Evolutionary conservation across 768 basidiomycete species (phyloP), one percentile per base, ranked within the genome.

Genomic region (Suillus americanus): DNA sequence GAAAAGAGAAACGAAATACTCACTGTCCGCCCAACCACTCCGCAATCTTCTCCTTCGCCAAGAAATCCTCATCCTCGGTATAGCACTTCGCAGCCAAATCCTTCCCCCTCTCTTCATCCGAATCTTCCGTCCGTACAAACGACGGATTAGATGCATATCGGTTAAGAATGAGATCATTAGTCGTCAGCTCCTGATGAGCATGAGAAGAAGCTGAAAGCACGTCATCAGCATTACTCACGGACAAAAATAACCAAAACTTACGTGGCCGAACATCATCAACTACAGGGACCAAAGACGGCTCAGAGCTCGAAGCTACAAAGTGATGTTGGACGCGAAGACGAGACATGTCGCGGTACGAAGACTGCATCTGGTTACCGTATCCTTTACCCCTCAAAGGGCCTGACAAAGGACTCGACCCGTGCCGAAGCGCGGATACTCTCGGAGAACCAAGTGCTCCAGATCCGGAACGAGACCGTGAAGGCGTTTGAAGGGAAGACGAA

Each of bases 11-110:
- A 46, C 28, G 13, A 50, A 48, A n/a, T 9, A 90, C 96, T 80
- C 69, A 98, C 95, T 85, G 79, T 74, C 94, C 90, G 70, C 97
- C 97, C 46, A 99, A 82, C 89, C 94, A 99, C 75, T 97, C 95
- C 1, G 97, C 95, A 70, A 98, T 94, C 79, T 96, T 97, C 71
- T 96, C 95, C 72, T 89, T 89, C 16, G 86, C 81, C 70, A 96
- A 75, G 73, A 95, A 96, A 18, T 83, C 83, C 68, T 91, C 91
- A 70, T 99, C 94, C 69, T 95, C 94, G 38, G 86, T 83, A 85
- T 92, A 94, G 76, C 92, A 96, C 62, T 88, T 85, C 41, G 81
- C 77, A 0, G 96, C 95, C 51, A 93, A 76, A 60, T 89, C 89
- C 70, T 86, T 86, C 2, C 88, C 95, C 64, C 86, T 80, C 23